These are phyloP conservation scores for Exserohilum rostratum DNA, from an alignment of 2,329 filamentous ascomycete species.

Conservation along the genomic window DNA sequence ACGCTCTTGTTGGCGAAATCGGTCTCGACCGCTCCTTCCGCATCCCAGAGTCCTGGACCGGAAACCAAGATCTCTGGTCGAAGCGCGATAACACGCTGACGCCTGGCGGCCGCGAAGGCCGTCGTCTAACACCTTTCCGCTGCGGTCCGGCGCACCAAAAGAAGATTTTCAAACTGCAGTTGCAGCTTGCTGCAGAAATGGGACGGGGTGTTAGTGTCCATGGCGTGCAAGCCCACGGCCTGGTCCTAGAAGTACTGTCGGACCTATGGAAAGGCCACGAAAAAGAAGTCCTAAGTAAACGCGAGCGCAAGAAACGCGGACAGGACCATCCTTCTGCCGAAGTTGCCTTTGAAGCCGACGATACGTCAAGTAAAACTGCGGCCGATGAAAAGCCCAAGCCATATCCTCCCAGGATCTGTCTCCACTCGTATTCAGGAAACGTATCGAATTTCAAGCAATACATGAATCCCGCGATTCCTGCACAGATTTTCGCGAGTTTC, in stretches of 20 bases:
- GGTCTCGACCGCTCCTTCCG: slow-evolving; percentile 80
- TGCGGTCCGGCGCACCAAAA: slow-evolving; percentile 74
- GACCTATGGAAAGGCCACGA: slow-evolving; percentile 75
- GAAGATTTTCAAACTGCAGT: slow-evolving; percentile 68
- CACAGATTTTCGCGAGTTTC: slow-evolving; percentile 85
- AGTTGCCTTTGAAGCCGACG: slow-evolving; percentile 7
- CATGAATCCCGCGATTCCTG: slow-evolving; percentile 72
- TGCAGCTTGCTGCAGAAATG: slow-evolving; percentile 73
- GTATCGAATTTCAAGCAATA: slow-evolving; percentile 80
- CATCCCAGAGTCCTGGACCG: slow-evolving; percentile 66
- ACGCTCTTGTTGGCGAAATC: slow-evolving; percentile 76
- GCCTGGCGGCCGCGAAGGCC: slow-evolving; percentile 72
- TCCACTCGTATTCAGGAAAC: slow-evolving; percentile 90
- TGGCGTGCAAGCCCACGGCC: slow-evolving; percentile 77
- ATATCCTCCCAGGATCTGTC: slow-evolving; percentile 86
- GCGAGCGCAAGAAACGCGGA: slow-evolving; percentile 54
- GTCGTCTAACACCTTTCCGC: slow-evolving; percentile 69
- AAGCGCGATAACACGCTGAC: slow-evolving; percentile 61
- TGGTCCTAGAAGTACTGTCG: slow-evolving; percentile 69
- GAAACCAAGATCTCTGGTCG: slow-evolving; percentile 36
- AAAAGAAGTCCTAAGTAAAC: slow-evolving; percentile 64
- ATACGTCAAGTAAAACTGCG: background rate
- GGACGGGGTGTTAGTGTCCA: slow-evolving; percentile 71
- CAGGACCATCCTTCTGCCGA: slow-evolving; percentile 22
- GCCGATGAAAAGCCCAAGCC: slow-evolving; percentile 46